Base-by-base conservation (phyloP, 257 asterid species). In the Capsicum rhomboideum region DNA sequence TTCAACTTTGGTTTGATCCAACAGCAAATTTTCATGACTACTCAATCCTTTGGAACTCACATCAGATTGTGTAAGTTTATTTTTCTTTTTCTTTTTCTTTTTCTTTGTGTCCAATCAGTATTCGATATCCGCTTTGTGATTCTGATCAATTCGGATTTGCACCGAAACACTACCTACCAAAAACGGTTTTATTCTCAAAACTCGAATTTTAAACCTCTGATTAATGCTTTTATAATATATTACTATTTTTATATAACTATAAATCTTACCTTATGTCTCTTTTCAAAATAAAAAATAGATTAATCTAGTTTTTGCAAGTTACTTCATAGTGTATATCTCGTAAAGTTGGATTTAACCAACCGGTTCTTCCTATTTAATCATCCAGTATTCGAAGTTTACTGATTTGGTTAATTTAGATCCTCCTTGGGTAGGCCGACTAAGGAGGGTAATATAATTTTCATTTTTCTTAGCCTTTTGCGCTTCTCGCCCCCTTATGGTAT, bases 1-100 rank as follows among this genome's bases (percentile, higher is more conserved):
- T 82, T 82, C 20, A 44, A 44, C 84, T 82, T 54, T 82, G 79
- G 84, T 82, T 82, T 17, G 79, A 82, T 64, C 84, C 84, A 29
- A n/a, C 84, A 12, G 46, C 84, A 0, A 37, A 3, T 2, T 64
- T 82, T 46, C 78, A 82, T 28, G 54, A 67, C 23, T 82, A 81
- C 49, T 49, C 71, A 82, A 82, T 82, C 64, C 84, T 64, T 4
- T 82, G 84, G 78, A 82, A 82, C 44, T 71, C 71, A 46, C 61
- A 64, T 21, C 84, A 64, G 3, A 46, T 64, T 63, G 84, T 82
- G 84, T 82, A 46, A 17, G 84, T 72, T 42, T 1, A 10, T 71
- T 0, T 40, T 69, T 37, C 6, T 69, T 10, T 37, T 8, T 34
- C n/a, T n/a, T n/a, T n/a, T n/a, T n/a, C n/a, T n/a, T n/a, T n/a